Evolutionary conservation across 176 grass and related monocot genomes (phyloP).

Genomic region (Guadua angustifolia): DNA sequence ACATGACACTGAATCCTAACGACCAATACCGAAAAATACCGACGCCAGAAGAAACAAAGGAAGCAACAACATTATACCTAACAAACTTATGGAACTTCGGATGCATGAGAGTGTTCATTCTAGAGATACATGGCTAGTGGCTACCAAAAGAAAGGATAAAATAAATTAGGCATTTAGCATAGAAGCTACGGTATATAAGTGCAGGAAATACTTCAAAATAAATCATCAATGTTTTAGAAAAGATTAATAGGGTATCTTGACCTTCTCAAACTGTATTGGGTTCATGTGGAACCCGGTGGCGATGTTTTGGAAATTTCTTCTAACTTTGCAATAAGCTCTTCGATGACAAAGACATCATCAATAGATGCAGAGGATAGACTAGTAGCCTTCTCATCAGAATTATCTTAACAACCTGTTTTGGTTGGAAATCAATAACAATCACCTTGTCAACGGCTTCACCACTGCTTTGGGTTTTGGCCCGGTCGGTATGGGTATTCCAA

Average conservation of each 20-base stretch:
- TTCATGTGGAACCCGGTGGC: slow-evolving; percentile 63
- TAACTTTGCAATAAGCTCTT: slow-evolving; percentile 74
- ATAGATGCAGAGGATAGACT: slow-evolving; percentile 71
- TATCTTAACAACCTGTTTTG: slow-evolving; percentile 79
- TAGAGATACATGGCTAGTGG: neutral
- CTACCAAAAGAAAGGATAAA: neutral
- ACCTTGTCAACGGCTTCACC: slow-evolving; percentile 71
- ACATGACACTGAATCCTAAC: too few relatives aligned
- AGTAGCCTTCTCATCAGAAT: slow-evolving; percentile 79
- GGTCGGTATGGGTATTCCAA: slow-evolving; percentile 77
- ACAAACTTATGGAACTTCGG: neutral
- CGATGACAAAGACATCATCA: slow-evolving; percentile 80
- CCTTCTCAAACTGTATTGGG: slow-evolving; percentile 99
- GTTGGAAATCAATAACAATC: slow-evolving; percentile 73
- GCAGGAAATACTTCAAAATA: neutral
- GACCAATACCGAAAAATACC: too few relatives aligned
- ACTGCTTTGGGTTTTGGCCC: slow-evolving; percentile 72
- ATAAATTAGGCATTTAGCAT: neutral
- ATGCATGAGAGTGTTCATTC: neutral
- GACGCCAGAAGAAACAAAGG: too few relatives aligned
- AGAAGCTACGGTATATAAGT: neutral
- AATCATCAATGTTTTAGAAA: neutral
- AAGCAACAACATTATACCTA: too few relatives aligned
- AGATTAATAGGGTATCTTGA: slow-evolving; percentile 39
- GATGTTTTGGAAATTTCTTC: slow-evolving; percentile 67